Evolutionary conservation across 1,139 yeast species (phyloP).

Genomic region (Chernovozyma aurita): DNA sequence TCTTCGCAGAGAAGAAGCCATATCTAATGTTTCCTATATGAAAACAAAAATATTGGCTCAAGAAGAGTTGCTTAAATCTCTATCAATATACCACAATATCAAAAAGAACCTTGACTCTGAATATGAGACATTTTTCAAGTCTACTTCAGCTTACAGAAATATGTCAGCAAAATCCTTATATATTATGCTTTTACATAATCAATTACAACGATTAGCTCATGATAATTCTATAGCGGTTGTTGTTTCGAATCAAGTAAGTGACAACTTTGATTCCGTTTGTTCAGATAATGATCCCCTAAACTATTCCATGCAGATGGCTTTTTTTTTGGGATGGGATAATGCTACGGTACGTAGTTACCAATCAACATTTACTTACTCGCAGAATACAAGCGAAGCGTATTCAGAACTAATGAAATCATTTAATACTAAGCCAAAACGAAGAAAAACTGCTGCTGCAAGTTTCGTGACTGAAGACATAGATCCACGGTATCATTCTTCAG

Average conservation of each 20-base stretch:
- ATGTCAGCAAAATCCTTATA: constrained; percentile 37
- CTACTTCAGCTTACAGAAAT: constrained; percentile 24
- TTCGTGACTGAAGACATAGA: constrained; percentile 5
- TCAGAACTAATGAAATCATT: constrained; percentile 11
- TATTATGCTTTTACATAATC: constrained; percentile 41
- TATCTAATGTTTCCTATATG: constrained; percentile 26
- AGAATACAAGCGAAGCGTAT: constrained; percentile 7
- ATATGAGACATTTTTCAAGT: constrained; percentile 23
- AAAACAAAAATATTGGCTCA: constrained; percentile 19
- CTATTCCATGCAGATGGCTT: constrained; percentile 67
- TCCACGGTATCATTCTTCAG: constrained; percentile 7
- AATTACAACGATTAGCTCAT: constrained; percentile 48
- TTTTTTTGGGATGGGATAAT: constrained; percentile 73
- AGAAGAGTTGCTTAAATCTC: constrained; percentile 15
- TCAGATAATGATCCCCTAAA: constrained; percentile 32
- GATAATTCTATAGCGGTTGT: constrained; percentile 56
- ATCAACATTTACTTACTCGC: background rate
- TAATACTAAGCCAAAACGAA: background rate
- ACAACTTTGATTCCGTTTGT: constrained; percentile 30
- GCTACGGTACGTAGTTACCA: constrained; percentile 12
- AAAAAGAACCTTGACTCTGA: constrained; percentile 26
- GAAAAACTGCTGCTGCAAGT: background rate
- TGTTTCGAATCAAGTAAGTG: constrained; percentile 78
- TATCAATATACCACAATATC: constrained; percentile 15
- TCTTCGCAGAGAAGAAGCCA: constrained; percentile 58